These are phyloP conservation scores for Protomyces inundatus DNA, from an alignment of 1,139 yeast species.

Conservation along the genomic window DNA sequence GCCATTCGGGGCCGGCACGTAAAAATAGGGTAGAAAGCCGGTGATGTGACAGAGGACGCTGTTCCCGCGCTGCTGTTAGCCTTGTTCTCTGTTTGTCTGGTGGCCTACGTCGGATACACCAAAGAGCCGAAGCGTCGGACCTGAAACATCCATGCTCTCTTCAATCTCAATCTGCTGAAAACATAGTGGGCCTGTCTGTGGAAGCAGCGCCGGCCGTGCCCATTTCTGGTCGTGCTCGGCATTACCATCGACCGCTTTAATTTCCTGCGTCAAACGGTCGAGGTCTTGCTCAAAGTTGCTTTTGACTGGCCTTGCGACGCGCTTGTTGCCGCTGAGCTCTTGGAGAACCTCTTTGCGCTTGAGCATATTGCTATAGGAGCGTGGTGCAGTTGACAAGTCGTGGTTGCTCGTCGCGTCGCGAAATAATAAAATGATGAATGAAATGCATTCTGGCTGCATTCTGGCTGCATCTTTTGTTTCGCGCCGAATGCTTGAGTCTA, in stretches of 20 bases:
- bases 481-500: too few relatives aligned
- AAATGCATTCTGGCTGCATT: not conserved
- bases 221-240: slow-evolving; percentile 49
- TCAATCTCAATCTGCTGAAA: slow-evolving; percentile 97
- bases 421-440: not conserved
- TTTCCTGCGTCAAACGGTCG: slow-evolving; percentile 42
- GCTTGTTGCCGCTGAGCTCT: slow-evolving; percentile 3
- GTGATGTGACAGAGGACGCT: slow-evolving; percentile 85
- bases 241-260: slow-evolving; percentile 32
- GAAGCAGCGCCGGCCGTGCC: slow-evolving; percentile 55
- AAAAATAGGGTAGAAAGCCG: slow-evolving; percentile 84
- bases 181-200: slow-evolving; percentile 48
- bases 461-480: too few relatives aligned
- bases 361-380: not conserved
- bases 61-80: slow-evolving; percentile 47
- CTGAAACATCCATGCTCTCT: slow-evolving; percentile 51
- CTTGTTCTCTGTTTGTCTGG: not conserved
- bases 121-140: slow-evolving; percentile 72
- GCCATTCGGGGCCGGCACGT: slow-evolving; percentile 84
- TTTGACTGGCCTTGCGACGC: slow-evolving; percentile 1
- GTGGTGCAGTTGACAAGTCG: not conserved
- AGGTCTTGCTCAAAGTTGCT: slow-evolving; percentile 49
- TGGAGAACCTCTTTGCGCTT: slow-evolving; percentile 15
- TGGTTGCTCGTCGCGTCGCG: not conserved
- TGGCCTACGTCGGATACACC: slow-evolving; percentile 66